Conservation (phyloP, 225 moss, liverwort and hornwort species). For the Lunularia cruciata region DNA sequence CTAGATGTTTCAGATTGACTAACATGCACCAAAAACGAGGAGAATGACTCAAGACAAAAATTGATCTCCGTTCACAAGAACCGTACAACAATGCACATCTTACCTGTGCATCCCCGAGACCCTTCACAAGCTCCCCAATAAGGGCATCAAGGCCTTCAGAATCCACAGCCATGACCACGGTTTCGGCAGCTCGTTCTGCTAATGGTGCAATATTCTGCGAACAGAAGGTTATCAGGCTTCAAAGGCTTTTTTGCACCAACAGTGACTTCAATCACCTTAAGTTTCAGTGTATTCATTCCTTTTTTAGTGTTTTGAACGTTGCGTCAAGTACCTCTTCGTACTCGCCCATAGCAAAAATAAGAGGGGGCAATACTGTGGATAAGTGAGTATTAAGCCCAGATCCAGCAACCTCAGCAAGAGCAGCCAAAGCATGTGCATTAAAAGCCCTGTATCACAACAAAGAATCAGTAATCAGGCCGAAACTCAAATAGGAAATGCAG, state of each 20-base stretch:
- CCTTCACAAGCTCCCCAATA: constrained; percentile 74
- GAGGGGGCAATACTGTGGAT: constrained; percentile 81
- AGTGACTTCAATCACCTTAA: neutral
- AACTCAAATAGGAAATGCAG: neutral
- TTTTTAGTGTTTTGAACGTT: neutral
- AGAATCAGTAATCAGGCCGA: neutral
- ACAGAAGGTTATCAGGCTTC: neutral
- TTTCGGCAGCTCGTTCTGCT: constrained; percentile 85
- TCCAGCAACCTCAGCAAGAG: constrained; percentile 97
- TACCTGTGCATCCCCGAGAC: constrained; percentile 79
- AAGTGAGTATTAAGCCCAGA: constrained; percentile 90
- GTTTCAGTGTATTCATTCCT: neutral
- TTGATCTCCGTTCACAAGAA: no score
- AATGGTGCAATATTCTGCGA: constrained; percentile 58
- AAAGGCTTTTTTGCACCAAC: neutral
- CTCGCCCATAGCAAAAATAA: constrained; percentile 82
- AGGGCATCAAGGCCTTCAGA: constrained; percentile 81
- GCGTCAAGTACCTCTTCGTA: constrained; percentile 56
- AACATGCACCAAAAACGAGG: no score
- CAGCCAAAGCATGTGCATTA: constrained; percentile 96
- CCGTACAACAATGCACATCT: no score
- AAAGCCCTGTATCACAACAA: constrained; percentile 60
- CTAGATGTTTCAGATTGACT: no score
- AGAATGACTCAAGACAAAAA: no score
- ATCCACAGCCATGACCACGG: constrained; percentile 93